Base-by-base conservation (phyloP, 345 rosid genomes). In the Citrus hindsii region DNA sequence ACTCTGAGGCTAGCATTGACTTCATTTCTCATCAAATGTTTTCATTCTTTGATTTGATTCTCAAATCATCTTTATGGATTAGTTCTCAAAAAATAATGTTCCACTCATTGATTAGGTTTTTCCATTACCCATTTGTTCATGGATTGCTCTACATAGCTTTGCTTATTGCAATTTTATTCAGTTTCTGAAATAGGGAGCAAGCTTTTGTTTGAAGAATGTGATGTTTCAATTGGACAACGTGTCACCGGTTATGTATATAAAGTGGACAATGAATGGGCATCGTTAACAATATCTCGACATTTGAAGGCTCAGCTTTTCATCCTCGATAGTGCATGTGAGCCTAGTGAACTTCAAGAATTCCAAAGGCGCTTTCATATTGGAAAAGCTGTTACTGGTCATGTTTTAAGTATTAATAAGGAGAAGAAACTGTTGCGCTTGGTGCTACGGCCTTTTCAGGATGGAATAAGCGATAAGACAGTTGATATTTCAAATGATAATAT, bases 261-360 rank as follows among this genome's bases (percentile, higher is more conserved):
- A 85, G 94, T 92, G 83, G 95, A 92, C 55, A 79, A 64, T 78
- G 98, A 96, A 81, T 94, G 99, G 99, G 90, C 84, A 5, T 94
- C 93, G 93, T 76, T 96, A 80, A 79, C 95, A 61, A 35, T 96
- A 76, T 90, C 99, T 84, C 90, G 94, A 76, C 76, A 86, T 67
- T 84, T 89, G 82, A 92, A 85, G 48, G 99, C 95, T 59, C 91
- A 82, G 68, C 85, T 94, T 24, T 92, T 83, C 84, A 83, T 94
- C 79, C 92, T 94, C 42, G 98, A 96, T 80, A 91, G 90, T 84
- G 86, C 90, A n/a, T 80, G 76, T 80, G 93, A 94, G 67, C 90
- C 94, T 75, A 67, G 48, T 82, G 94, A 96, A 76, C 97, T 96
- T 81, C 82, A 86, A 81, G 89, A 88, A 37, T 96, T 96, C 82